Conservation (phyloP, 2,329 filamentous ascomycete species). For the Stylonectria norvegica region DNA sequence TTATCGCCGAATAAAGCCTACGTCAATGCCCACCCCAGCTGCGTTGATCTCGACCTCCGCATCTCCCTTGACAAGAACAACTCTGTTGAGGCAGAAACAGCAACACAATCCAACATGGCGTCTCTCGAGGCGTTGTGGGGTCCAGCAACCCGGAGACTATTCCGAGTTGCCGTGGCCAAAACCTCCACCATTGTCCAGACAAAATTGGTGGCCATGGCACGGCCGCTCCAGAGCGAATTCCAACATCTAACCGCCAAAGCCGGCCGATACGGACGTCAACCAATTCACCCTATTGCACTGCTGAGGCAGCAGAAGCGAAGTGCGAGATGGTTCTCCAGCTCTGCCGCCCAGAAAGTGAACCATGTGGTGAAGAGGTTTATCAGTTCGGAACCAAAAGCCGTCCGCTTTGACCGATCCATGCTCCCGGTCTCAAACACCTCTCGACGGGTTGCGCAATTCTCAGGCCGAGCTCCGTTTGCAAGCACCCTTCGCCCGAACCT, state of each 20-base stretch:
- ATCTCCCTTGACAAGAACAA: constrained; percentile 22
- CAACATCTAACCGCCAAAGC: constrained; percentile 45
- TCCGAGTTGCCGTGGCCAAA: constrained; percentile 50
- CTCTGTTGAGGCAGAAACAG: constrained; percentile 16
- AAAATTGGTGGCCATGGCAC: constrained; percentile 45
- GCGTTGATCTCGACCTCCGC: constrained; percentile 13
- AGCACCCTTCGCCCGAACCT: constrained; percentile 86
- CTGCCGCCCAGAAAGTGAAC: constrained; percentile 41
- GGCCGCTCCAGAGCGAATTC: constrained; percentile 44
- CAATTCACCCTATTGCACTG: constrained; percentile 51
- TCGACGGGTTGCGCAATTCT: constrained; percentile 56
- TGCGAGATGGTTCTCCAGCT: constrained; percentile 47
- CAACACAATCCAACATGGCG: constrained; percentile 45
- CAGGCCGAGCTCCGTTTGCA: constrained; percentile 79
- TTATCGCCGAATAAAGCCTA: constrained; percentile 24
- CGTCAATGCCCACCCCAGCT: constrained; percentile 13
- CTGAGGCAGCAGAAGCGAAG: constrained; percentile 47
- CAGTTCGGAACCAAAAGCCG: constrained; percentile 37
- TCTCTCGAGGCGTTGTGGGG: constrained; percentile 56
- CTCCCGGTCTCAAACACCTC: constrained; percentile 49
- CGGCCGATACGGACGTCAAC: constrained; percentile 42
- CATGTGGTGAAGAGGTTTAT: constrained; percentile 50
- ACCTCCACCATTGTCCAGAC: constrained; percentile 50
- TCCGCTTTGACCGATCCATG: constrained; percentile 46
- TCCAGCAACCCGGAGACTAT: constrained; percentile 52